Evolutionary conservation across 768 basidiomycete species (phyloP).

Genomic region (Pisolithus orientalis): DNA sequence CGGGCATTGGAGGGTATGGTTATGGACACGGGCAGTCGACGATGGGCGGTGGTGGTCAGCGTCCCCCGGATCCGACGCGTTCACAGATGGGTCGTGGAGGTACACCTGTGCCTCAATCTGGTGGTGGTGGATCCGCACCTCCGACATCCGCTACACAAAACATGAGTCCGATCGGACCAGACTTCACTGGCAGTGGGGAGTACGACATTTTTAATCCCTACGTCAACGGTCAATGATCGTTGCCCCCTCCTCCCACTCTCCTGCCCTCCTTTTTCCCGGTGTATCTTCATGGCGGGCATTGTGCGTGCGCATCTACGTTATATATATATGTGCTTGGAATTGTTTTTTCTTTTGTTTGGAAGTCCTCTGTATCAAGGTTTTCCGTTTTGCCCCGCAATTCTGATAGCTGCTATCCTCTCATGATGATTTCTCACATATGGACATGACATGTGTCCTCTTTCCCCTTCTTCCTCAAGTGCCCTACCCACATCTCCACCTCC

Average conservation of each 20-base stretch:
- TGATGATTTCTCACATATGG: not conserved
- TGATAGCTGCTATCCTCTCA: not conserved
- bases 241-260: too few species aligned
- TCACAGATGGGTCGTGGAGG: slow-evolving; percentile 41
- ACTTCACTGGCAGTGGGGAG: slow-evolving; percentile 40
- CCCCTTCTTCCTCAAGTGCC: too few species aligned
- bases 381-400: not conserved
- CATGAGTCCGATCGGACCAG: slow-evolving; percentile 32
- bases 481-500: not conserved
- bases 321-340: slow-evolving; percentile 6
- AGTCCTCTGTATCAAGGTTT: not conserved
- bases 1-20: slow-evolving; percentile 18
- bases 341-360: not conserved
- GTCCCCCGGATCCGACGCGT: slow-evolving; percentile 26
- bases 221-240: slow-evolving; percentile 38
- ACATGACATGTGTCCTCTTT: too few species aligned
- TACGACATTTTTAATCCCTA: slow-evolving; percentile 59
- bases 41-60: slow-evolving; percentile 19
- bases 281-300: slow-evolving; percentile 1
- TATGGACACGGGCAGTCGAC: slow-evolving; percentile 24
- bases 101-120: slow-evolving; percentile 37
- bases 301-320: slow-evolving; percentile 2
- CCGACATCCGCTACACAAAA: slow-evolving; percentile 21
- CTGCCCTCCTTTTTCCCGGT: too few species aligned
- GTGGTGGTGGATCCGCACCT: not conserved